These are phyloP conservation scores for Penicillium griseofulvum DNA, from an alignment of 2,329 filamentous ascomycete genomes.

Conservation along the genomic window DNA sequence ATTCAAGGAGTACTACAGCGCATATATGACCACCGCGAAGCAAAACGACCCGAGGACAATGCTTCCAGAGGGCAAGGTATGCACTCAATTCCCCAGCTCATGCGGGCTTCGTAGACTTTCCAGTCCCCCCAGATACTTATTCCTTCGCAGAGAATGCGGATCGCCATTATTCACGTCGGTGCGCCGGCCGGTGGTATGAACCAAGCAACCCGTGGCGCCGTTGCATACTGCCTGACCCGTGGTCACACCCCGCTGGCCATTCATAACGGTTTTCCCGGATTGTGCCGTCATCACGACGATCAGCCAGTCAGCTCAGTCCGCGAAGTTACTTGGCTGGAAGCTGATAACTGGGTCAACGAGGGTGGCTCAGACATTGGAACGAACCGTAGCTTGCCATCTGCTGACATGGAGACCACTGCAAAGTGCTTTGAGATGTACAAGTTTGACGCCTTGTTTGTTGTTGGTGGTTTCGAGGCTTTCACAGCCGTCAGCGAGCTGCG, in stretches of 20 bases:
- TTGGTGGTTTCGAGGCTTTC: conserved; percentile 96
- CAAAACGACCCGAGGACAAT: conserved; percentile 68
- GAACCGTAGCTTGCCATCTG: conserved; percentile 85
- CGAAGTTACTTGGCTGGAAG: conserved; percentile 86
- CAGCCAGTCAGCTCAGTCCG: conserved; percentile 78
- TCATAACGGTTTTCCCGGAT: conserved; percentile 93
- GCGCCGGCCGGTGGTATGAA: conserved; percentile 98
- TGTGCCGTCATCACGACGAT: conserved; percentile 86
- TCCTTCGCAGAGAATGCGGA: conserved; percentile 68
- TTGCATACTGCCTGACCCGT: conserved; percentile 85
- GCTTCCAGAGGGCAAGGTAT: conserved; percentile 68
- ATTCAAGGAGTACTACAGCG: conserved; percentile 87
- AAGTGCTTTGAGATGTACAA: conserved; percentile 80
- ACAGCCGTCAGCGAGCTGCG: conserved; percentile 86
- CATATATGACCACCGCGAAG: conserved; percentile 87
- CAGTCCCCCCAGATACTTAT: conserved; percentile 27
- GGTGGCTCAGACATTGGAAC: conserved; percentile 98
- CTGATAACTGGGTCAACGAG: conserved; percentile 92
- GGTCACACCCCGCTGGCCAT: conserved; percentile 93
- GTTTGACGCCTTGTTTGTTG: conserved; percentile 86
- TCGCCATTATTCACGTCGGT: conserved; percentile 95
- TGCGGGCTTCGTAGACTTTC: not conserved
- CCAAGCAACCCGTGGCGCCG: conserved; percentile 86
- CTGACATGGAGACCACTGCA: conserved; percentile 81
- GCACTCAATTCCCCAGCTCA: conserved; percentile 22